Evolutionary conservation across 2,329 filamentous ascomycete species (phyloP), one percentile per base, ranked within the genome.

Genomic region (Dactylellina cionopaga): DNA sequence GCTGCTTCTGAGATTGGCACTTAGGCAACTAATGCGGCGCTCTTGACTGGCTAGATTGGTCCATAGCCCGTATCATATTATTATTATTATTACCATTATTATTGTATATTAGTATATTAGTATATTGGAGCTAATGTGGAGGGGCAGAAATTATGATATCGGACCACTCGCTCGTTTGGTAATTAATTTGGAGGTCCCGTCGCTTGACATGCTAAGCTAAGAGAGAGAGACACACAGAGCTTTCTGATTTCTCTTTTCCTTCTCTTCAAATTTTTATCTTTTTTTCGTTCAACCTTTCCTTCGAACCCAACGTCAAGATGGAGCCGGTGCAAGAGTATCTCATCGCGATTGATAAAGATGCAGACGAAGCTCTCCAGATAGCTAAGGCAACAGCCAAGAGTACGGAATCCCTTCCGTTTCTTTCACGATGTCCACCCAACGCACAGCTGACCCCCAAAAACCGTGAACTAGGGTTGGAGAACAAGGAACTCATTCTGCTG

Each of bases 401-500:
- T 78, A 68, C 35, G 63, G 27, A 31, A 19, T 22, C 27, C 10
- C n/a, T 49, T 11, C 27, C 15, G 13, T 9, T 35, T 33, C 33
- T 31, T 58, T 64, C 56, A 22, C 19, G 25, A 31, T 22, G 29
- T 59, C 37, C 41, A 9, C 51, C 51, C 66, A 68, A 65, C 66
- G 44, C 60, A 63, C 33, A n/a, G 44, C 56, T 70, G 51, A 68
- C 15, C 13, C 17, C 37, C 31, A 37, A 58, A 75, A 75, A 66
- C 72, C 71, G 47, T 60, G 19, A 54, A n/a, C 41, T 54, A 88
- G 86, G 84, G 78, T 81, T 90, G 71, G 84, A 88, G 77, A 82
- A 80, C 76, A 87, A 85, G 75, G 82, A 88, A 76, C 81, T 85
- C 56, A 88, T 86, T 75, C 81, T 90, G 31, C 83, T 90, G 63